A percentile compares a stretch with the other conserved stretches of the same genome.
These are phyloP conservation scores for Bryum argenteum DNA, from an alignment of 225 moss, liverwort and hornwort species.

Conservation along the genomic window DNA sequence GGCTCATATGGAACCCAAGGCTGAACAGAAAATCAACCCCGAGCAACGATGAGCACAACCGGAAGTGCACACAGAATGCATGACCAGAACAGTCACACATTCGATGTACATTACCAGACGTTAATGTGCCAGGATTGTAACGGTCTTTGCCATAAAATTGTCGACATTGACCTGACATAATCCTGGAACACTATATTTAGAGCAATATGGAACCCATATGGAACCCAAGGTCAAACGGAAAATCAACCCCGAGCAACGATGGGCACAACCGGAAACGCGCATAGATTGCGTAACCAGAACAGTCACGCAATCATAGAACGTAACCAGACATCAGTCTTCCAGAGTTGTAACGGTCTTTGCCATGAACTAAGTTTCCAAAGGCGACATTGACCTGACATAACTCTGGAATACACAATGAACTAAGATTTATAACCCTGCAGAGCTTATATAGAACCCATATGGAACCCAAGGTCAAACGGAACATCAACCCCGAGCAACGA, in stretches of 20 bases:
- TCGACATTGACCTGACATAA: conserved; percentile 3
- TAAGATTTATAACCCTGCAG: too few relatives aligned
- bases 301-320: conserved; percentile 21
- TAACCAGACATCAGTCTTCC: conserved; percentile 31
- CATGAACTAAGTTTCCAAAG: conserved; percentile 32
- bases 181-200: not conserved
- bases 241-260: conserved; percentile 41
- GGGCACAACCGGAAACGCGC: conserved; percentile 30
- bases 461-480: conserved; percentile 43
- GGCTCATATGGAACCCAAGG: not conserved
- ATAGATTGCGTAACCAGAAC: conserved; percentile 32
- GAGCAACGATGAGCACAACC: not conserved
- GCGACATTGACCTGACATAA: conserved; percentile 60
- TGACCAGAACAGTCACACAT: not conserved
- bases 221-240: conserved; percentile 40
- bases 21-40: not conserved
- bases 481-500: conserved; percentile 38
- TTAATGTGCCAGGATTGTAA: not conserved
- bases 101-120: not conserved
- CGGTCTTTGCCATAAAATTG: not conserved
- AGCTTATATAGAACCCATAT: conserved; percentile 35
- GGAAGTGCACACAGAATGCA: not conserved
- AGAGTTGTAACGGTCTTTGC: conserved; percentile 54
- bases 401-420: not conserved
- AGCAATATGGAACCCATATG: conserved; percentile 37